Conservation (phyloP, 306 rosid genomes). For the Trichosanthes cucumerina region DNA sequence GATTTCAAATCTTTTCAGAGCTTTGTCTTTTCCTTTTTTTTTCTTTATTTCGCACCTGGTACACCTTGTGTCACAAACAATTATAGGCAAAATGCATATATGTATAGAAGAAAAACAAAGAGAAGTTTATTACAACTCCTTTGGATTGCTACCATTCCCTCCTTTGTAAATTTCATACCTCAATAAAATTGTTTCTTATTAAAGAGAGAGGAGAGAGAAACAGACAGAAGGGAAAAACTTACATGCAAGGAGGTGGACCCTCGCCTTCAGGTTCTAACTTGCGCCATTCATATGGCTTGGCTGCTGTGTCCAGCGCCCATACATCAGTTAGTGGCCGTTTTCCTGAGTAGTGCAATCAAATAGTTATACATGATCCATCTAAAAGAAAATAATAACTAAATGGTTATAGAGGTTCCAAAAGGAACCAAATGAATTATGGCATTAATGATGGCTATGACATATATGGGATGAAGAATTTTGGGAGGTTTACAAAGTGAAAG, state of each 20-base stretch:
- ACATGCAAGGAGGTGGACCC: constrained; percentile 99
- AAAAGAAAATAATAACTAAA: neutral
- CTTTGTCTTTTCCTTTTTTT: neutral
- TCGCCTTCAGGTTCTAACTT: constrained; percentile 99
- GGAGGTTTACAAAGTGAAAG: neutral
- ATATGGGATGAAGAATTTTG: neutral
- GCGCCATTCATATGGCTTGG: constrained; percentile 99
- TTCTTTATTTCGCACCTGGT: neutral
- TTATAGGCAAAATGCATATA: neutral
- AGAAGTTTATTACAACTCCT: neutral
- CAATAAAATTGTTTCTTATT: neutral
- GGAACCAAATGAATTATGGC: neutral
- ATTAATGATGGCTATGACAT: neutral
- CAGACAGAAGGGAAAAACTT: constrained; percentile 18
- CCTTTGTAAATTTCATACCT: neutral
- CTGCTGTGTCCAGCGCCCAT: constrained; percentile 99
- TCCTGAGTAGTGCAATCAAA: constrained; percentile 41
- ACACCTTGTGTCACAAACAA: neutral
- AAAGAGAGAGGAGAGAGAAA: neutral
- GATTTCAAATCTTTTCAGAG: neutral
- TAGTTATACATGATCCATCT: constrained; percentile 3
- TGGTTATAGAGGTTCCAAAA: neutral
- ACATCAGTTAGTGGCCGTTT: constrained; percentile 99
- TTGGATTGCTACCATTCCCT: neutral
- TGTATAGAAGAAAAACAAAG: neutral